phyloP scores from a whole-genome alignment of 2,329 filamentous ascomycete genomes.

The Neurospora crassa region DNA sequence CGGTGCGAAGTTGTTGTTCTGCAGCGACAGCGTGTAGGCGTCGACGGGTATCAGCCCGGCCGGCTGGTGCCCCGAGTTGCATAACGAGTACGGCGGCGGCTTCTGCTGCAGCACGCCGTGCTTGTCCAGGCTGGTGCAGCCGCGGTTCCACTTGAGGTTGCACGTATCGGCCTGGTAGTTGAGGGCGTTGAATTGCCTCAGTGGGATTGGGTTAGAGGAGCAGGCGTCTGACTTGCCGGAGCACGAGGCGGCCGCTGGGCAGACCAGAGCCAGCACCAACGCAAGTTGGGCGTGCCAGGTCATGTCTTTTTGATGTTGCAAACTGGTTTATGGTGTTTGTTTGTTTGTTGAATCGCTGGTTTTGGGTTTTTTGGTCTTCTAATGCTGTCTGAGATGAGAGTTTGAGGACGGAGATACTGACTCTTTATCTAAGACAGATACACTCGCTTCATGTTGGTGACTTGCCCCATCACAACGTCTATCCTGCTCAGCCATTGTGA shows the following conservation, averaged over 20 bases:
- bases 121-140: constrained; percentile 1
- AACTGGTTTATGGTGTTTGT: too few relatives aligned
- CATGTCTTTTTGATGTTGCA: neutral
- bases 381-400: too few relatives aligned
- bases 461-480: too few relatives aligned
- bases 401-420: too few relatives aligned
- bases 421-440: too few relatives aligned
- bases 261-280: neutral
- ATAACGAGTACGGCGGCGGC: neutral
- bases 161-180: constrained; percentile 2
- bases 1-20: neutral
- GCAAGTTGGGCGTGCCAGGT: constrained; percentile 2
- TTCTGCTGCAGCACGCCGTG: constrained; percentile 1
- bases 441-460: too few relatives aligned
- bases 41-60: neutral
- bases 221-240: constrained; percentile 1
- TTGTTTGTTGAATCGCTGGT: too few relatives aligned
- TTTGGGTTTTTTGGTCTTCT: too few relatives aligned
- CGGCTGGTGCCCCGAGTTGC: neutral
- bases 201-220: neutral
- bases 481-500: too few relatives aligned
- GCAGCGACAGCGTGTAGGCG: constrained; percentile 1
- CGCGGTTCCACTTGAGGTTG: constrained; percentile 1
- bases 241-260: neutral
- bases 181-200: neutral